Conservation (phyloP, 78 protist genomes). For the Speleostelium caveatum region DNA sequence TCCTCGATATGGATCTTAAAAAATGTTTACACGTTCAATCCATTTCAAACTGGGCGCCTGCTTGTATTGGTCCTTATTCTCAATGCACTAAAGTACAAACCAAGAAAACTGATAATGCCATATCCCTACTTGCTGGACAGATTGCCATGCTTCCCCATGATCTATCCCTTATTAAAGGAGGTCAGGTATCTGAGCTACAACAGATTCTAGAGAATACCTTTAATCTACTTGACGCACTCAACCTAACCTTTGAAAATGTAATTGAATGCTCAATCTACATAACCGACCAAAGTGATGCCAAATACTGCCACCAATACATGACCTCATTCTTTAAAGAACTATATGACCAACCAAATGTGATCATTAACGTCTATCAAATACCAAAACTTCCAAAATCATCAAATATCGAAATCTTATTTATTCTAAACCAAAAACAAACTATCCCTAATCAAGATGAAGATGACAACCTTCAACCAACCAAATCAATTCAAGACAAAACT, state of each 20-base stretch:
- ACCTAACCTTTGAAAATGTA: not conserved
- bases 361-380: not conserved
- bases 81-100: constrained; percentile 62
- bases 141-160: constrained; percentile 82
- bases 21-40: constrained; percentile 91
- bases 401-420: constrained; percentile 38
- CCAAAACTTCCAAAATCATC: constrained; percentile 45
- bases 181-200: constrained; percentile 8
- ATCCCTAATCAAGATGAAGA: not conserved
- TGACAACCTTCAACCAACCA: not conserved
- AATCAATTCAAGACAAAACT: not conserved
- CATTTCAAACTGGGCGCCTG: constrained; percentile 94
- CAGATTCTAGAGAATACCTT: constrained; percentile 30
- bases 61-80: constrained; percentile 96
- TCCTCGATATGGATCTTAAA: not conserved
- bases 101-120: not conserved
- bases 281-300: not conserved
- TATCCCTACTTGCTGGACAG: constrained; percentile 82
- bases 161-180: not conserved
- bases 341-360: not conserved
- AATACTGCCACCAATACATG: not conserved
- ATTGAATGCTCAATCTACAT: constrained; percentile 26
- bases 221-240: constrained; percentile 14
- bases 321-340: not conserved
- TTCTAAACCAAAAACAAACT: not conserved